Evolutionary conservation across 2,329 filamentous ascomycete species (phyloP).

Genomic region (Penicillium sp.): DNA sequence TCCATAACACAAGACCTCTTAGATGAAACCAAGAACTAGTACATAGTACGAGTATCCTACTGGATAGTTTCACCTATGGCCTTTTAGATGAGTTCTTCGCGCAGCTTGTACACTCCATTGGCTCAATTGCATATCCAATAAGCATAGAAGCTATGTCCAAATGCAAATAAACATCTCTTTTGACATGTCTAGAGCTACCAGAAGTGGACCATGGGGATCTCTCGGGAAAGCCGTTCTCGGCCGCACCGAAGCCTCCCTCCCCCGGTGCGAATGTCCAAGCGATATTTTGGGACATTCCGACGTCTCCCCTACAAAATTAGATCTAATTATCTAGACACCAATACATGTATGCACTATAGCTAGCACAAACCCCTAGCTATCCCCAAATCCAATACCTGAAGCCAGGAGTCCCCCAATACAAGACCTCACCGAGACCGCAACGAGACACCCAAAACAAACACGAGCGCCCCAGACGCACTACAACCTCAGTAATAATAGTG

Average conservation of each 20-base stretch:
- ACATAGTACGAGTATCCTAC: too few relatives aligned
- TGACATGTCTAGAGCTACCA: background rate
- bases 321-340: background rate
- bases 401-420: conserved; percentile 4
- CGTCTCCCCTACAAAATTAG: background rate
- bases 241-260: background rate
- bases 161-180: background rate
- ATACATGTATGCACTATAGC: background rate
- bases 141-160: background rate
- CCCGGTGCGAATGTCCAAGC: background rate
- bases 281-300: background rate
- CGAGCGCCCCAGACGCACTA: background rate
- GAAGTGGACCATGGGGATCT: background rate
- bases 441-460: background rate
- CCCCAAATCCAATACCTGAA: background rate
- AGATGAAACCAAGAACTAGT: too few relatives aligned
- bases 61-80: too few relatives aligned
- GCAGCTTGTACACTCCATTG: background rate
- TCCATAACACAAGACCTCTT: too few relatives aligned
- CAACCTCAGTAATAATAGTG: background rate
- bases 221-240: background rate
- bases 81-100: background rate
- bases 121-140: background rate
- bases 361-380: conserved; percentile 3
- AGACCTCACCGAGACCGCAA: background rate